phyloP scores from a whole-genome alignment of 2,329 filamentous ascomycete species.

The Colletotrichum brevisporum region DNA sequence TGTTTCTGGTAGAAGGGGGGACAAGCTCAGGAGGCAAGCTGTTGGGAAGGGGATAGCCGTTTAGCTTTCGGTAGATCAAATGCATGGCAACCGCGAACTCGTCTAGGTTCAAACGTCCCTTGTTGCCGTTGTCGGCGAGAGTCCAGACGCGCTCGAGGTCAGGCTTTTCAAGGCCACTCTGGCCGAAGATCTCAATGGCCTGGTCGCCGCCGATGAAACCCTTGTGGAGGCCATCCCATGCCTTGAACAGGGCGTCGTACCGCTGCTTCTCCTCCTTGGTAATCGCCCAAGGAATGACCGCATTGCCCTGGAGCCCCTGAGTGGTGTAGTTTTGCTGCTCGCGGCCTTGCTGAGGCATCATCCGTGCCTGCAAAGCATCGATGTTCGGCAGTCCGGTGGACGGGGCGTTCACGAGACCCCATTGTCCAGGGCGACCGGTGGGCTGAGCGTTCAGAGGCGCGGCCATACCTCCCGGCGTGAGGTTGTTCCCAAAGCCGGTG shows the following conservation, averaged over 20 bases:
- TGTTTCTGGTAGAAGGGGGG: constrained; percentile 92
- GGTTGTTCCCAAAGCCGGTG: constrained; percentile 67
- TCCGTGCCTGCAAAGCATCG: constrained; percentile 89
- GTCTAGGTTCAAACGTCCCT: constrained; percentile 93
- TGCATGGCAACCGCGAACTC: constrained; percentile 99
- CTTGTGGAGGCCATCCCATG: constrained; percentile 95
- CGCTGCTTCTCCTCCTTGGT: constrained; percentile 99
- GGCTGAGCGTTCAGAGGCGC: constrained; percentile 89
- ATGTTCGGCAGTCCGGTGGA: constrained; percentile 93
- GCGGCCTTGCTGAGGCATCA: constrained; percentile 97
- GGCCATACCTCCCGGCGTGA: constrained; percentile 68
- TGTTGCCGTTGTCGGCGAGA: constrained; percentile 92
- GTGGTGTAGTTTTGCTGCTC: constrained; percentile 88
- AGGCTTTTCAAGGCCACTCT: constrained; percentile 91
- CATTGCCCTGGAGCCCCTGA: constrained; percentile 89
- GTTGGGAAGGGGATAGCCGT: constrained; percentile 92
- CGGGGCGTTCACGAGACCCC: constrained; percentile 97
- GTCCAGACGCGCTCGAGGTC: constrained; percentile 97
- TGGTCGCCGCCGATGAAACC: constrained; percentile 93
- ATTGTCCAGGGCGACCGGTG: constrained; percentile 92
- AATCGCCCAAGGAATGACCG: constrained; percentile 97
- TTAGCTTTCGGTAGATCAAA: constrained; percentile 96
- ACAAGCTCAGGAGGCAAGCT: constrained; percentile 92
- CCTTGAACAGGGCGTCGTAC: constrained; percentile 94
- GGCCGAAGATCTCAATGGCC: constrained; percentile 96